These are phyloP conservation scores for Globisporangium cederbergense DNA, from an alignment of 352 stramenopile species.

Conservation along the genomic window DNA sequence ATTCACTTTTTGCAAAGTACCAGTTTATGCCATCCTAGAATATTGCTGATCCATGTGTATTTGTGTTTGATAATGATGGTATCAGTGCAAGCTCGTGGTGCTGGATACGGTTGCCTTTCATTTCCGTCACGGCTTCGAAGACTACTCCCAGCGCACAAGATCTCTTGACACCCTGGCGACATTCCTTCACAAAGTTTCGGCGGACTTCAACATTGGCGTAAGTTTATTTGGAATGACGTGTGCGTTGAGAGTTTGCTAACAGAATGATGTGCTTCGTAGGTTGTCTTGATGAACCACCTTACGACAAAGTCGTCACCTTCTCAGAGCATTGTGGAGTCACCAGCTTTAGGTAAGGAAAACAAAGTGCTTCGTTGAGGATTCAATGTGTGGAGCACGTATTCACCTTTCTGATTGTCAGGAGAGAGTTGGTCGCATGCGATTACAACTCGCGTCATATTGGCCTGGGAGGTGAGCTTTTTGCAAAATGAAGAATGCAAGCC, in stretches of 20 bases:
- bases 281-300: conserved; percentile 71
- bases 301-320: conserved; percentile 43
- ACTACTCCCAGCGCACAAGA: conserved; percentile 60
- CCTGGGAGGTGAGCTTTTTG: conserved; percentile 52
- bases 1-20: background rate
- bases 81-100: conserved; percentile 83
- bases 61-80: background rate
- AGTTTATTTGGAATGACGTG: background rate
- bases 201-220: conserved; percentile 56
- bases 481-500: background rate
- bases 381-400: background rate
- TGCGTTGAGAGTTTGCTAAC: too few species aligned
- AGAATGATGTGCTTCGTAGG: conserved; percentile 19
- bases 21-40: background rate
- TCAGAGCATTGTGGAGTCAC: conserved; percentile 18
- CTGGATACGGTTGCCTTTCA: conserved; percentile 95
- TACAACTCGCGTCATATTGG: conserved; percentile 53
- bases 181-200: conserved; percentile 59
- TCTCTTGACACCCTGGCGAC: conserved; percentile 69
- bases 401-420: conserved; percentile 26
- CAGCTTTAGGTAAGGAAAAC: conserved; percentile 23
- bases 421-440: conserved; percentile 72
- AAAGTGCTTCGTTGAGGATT: background rate
- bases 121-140: conserved; percentile 85
- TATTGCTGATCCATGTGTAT: background rate